Conservation (phyloP, 805 yeast genomes). For the Groenewaldozyma tartarivorans region DNA sequence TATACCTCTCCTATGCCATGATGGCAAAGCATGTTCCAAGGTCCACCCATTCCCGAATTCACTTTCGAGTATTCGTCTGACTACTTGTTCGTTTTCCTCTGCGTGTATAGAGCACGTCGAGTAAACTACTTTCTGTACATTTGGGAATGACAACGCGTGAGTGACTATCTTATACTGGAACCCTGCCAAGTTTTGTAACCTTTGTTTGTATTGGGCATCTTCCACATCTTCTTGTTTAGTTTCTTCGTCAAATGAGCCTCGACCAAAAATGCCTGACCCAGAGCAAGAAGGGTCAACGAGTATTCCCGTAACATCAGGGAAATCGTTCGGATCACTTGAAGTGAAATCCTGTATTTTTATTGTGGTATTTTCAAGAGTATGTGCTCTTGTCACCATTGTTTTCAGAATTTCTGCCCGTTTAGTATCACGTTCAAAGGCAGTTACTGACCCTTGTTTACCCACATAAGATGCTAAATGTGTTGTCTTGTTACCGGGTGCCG, state of each 20-base stretch:
- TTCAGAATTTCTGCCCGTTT: conserved; percentile 59
- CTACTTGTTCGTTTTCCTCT: conserved; percentile 90
- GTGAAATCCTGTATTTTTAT: conserved; percentile 54
- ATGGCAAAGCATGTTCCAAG: conserved; percentile 62
- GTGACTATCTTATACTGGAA: conserved; percentile 83
- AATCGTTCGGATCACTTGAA: conserved; percentile 46
- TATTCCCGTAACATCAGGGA: conserved; percentile 60
- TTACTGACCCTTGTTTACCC: conserved; percentile 33
- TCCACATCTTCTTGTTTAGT: background rate
- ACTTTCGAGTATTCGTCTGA: conserved; percentile 58
- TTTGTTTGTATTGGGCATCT: conserved; percentile 17
- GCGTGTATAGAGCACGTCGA: conserved; percentile 95
- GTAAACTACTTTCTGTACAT: conserved; percentile 69
- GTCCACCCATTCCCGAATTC: conserved; percentile 67
- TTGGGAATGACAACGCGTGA: conserved; percentile 78
- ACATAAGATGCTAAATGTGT: conserved; percentile 77
- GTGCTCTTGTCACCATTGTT: conserved; percentile 75
- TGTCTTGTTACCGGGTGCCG: conserved; percentile 98
- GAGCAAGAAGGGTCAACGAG: conserved; percentile 96
- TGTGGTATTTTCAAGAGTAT: conserved; percentile 39
- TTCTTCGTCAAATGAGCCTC: conserved; percentile 46
- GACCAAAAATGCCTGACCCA: conserved; percentile 96
- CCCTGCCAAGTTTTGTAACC: conserved; percentile 66
- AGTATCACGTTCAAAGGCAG: conserved; percentile 83
- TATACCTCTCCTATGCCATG: conserved; percentile 82